These are phyloP conservation scores for Leccinellum albellum DNA, from an alignment of 768 basidiomycete species.

Conservation along the genomic window DNA sequence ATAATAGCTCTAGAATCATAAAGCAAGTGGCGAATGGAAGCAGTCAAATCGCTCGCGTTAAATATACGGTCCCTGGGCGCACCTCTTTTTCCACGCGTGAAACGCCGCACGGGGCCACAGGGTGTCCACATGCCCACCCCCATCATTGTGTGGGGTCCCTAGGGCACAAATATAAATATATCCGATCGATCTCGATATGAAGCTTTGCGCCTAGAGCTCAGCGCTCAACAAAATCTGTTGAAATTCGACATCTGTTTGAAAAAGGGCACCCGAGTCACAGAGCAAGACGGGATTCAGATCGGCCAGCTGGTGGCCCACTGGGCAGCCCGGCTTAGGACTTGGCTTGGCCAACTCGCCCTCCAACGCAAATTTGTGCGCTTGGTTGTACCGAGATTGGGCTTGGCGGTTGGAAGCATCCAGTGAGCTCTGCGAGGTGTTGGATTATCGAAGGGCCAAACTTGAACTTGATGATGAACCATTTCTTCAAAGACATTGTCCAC, in stretches of 20 bases:
- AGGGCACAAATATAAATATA: neutral
- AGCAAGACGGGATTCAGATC: too few species aligned
- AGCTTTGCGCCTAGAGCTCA: neutral
- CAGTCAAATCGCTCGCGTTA: neutral
- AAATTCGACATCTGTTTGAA: neutral
- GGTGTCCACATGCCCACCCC: conserved; percentile 17
- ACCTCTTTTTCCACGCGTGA: neutral
- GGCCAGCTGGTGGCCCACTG: too few species aligned
- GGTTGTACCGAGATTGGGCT: too few species aligned
- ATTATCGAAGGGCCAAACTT: too few species aligned
- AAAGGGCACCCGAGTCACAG: neutral
- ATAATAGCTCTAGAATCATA: too few species aligned
- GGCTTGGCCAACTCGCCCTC: too few species aligned
- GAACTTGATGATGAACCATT: too few species aligned
- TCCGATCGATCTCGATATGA: neutral
- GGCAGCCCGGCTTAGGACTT: too few species aligned
- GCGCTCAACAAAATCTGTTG: neutral
- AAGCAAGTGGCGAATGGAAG: neutral
- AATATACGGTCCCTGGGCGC: neutral
- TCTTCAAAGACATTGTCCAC: too few species aligned
- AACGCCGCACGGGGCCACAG: neutral
- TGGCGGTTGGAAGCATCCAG: too few species aligned
- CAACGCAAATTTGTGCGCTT: too few species aligned
- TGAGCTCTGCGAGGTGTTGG: too few species aligned
- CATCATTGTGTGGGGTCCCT: neutral